Evolutionary conservation across 176 grass and related monocot species (phyloP).

Genomic region (Zoysia japonica): DNA sequence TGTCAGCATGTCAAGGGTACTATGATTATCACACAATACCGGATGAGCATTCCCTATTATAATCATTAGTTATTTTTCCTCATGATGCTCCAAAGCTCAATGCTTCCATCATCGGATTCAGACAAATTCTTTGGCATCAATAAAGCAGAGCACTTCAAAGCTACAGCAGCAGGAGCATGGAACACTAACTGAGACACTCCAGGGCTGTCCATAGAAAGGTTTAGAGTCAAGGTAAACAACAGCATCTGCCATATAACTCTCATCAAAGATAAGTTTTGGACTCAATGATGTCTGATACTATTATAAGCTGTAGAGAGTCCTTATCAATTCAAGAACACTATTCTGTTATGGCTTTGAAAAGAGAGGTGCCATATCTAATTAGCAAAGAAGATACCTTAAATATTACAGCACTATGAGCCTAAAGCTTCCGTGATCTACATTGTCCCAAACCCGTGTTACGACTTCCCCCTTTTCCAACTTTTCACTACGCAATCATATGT

Average conservation of each 20-base stretch:
- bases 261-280: conserved; percentile 7
- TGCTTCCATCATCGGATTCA: conserved; percentile 83
- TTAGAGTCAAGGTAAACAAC: conserved; percentile 3
- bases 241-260: conserved; percentile 8
- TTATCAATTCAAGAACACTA: background rate
- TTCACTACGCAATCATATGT: background rate
- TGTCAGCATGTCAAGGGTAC: conserved; percentile 17
- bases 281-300: background rate
- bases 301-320: background rate
- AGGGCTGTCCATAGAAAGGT: conserved; percentile 46
- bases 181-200: conserved; percentile 86
- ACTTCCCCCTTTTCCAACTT: background rate
- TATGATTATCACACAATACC: conserved; percentile 6
- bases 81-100: conserved; percentile 77
- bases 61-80: conserved; percentile 64
- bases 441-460: background rate
- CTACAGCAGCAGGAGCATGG: conserved; percentile 65
- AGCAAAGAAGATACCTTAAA: background rate
- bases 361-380: background rate
- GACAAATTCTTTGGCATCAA: conserved; percentile 85
- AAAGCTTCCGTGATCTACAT: background rate
- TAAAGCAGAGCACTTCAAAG: conserved; percentile 86
- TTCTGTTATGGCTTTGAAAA: background rate
- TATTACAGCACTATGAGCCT: background rate
- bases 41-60: conserved; percentile 84